Percentiles rank a stretch among this genome's conserved stretches.
These are phyloP conservation scores for Croton setiger DNA, from an alignment of 441 rosid genomes.

Conservation along the genomic window DNA sequence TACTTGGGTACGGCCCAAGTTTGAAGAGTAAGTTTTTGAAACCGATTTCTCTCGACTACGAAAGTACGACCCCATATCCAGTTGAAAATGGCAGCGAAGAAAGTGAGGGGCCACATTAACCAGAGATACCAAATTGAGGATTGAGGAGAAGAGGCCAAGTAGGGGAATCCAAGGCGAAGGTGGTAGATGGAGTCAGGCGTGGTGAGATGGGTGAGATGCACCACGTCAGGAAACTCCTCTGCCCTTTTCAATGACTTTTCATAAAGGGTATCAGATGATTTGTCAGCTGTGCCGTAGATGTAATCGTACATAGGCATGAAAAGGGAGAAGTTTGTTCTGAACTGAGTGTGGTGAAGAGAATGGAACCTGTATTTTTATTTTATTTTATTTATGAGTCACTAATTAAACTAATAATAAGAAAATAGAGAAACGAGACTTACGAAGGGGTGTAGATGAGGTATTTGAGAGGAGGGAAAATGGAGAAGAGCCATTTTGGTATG, in stretches of 20 bases:
- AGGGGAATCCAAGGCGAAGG: conserved; percentile 40
- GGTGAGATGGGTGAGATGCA: conserved; percentile 51
- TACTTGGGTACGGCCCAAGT: conserved; percentile 70
- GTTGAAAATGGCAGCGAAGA: conserved; percentile 30
- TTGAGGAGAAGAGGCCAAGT: conserved; percentile 42
- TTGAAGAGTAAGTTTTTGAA: conserved; percentile 46
- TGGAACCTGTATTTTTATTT: conserved; percentile 37
- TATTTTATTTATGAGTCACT: neutral
- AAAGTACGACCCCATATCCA: conserved; percentile 38
- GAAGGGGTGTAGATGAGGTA: conserved; percentile 72
- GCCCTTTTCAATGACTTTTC: conserved; percentile 27
- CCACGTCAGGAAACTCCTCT: conserved; percentile 46
- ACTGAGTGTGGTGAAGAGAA: conserved; percentile 62
- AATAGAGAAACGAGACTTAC: conserved; percentile 28
- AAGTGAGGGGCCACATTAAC: conserved; percentile 48
- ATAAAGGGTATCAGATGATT: conserved; percentile 30
- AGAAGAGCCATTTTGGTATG: conserved; percentile 56
- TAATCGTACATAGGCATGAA: conserved; percentile 61
- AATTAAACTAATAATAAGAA: neutral
- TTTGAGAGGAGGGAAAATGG: conserved; percentile 70
- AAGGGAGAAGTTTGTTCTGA: conserved; percentile 47
- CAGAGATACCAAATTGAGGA: conserved; percentile 38
- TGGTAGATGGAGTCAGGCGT: conserved; percentile 47
- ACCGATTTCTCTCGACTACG: conserved; percentile 42
- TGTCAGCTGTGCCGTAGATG: conserved; percentile 45